Evolutionary conservation across 31 red algal species (phyloP).

Genomic region (Asparagopsis taxiformis): DNA sequence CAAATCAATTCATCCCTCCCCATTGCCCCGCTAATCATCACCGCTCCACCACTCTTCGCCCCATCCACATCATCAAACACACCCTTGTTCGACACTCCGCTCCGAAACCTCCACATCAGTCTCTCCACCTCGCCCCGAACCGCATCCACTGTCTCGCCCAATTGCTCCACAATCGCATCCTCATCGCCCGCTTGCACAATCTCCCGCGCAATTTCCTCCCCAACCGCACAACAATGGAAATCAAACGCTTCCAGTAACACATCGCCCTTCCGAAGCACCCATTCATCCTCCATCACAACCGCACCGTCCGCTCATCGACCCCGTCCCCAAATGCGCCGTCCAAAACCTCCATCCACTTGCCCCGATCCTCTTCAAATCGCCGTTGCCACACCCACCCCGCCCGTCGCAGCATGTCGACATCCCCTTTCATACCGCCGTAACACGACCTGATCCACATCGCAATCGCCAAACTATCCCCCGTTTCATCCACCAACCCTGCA

Average conservation of each 20-base stretch:
- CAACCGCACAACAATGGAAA: constrained; percentile 8
- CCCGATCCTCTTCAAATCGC: neutral
- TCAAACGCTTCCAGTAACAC: constrained; percentile 1
- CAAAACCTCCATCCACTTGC: too few relatives aligned
- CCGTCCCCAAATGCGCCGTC: neutral
- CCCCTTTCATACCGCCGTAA: constrained; percentile 19
- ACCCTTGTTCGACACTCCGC: constrained; percentile 1
- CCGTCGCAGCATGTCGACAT: constrained; percentile 3
- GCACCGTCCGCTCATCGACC: neutral
- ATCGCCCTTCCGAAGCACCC: constrained; percentile 4
- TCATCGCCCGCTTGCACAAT: neutral
- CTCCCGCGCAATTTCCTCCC: neutral
- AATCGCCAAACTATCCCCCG: too few relatives aligned
- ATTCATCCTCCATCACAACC: neutral
- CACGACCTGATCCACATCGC: constrained; percentile 3
- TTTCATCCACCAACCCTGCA: too few relatives aligned
- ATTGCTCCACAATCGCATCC: neutral
- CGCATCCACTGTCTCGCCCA: neutral
- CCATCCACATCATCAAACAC: neutral
- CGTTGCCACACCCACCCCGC: neutral
- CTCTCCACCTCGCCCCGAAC: neutral
- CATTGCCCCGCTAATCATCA: neutral
- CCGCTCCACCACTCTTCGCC: neutral
- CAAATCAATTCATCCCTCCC: constrained; percentile 1
- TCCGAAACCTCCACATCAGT: constrained; percentile 14